phyloP scores from a whole-genome alignment of 75 land plant species.

The Larix kaempferi region DNA sequence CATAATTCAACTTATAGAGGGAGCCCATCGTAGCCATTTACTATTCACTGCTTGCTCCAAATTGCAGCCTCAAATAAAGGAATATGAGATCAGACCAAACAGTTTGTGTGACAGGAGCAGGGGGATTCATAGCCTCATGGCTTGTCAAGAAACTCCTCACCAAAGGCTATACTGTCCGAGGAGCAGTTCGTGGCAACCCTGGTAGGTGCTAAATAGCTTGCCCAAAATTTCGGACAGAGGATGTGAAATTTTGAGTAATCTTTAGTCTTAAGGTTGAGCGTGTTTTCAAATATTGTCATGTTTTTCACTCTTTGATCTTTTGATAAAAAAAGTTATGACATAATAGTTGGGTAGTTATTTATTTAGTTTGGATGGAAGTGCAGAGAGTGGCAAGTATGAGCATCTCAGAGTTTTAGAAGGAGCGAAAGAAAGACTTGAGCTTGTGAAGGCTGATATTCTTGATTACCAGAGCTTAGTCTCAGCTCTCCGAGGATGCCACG shows the following conservation, averaged over 20 bases:
- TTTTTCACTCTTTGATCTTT: too few species aligned
- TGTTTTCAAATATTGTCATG: too few species aligned
- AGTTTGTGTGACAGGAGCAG: conserved; percentile 18
- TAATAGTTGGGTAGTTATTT: too few species aligned
- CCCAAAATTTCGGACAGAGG: too few species aligned
- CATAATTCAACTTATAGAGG: too few species aligned
- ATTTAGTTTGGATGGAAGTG: too few species aligned
- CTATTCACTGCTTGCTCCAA: too few species aligned
- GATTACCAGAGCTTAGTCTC: not conserved
- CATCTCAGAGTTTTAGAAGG: not conserved
- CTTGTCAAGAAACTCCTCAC: conserved; percentile 9
- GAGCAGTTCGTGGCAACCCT: conserved; percentile 4
- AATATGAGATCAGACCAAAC: not conserved
- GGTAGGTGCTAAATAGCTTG: not conserved
- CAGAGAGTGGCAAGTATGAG: not conserved
- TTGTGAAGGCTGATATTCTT: conserved; percentile 18
- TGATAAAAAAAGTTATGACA: too few species aligned
- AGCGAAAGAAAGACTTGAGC: conserved; percentile 11
- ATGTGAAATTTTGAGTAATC: too few species aligned
- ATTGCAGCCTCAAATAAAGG: too few species aligned
- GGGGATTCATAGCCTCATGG: conserved; percentile 12
- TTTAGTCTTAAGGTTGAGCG: too few species aligned
- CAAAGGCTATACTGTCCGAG: conserved; percentile 11
- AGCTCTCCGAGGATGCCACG: conserved; percentile 11
- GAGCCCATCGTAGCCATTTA: too few species aligned